Evolutionary conservation across 2,329 filamentous ascomycete species (phyloP), one percentile per base, ranked within the genome.

Genomic region (Sclerotinia nivalis): DNA sequence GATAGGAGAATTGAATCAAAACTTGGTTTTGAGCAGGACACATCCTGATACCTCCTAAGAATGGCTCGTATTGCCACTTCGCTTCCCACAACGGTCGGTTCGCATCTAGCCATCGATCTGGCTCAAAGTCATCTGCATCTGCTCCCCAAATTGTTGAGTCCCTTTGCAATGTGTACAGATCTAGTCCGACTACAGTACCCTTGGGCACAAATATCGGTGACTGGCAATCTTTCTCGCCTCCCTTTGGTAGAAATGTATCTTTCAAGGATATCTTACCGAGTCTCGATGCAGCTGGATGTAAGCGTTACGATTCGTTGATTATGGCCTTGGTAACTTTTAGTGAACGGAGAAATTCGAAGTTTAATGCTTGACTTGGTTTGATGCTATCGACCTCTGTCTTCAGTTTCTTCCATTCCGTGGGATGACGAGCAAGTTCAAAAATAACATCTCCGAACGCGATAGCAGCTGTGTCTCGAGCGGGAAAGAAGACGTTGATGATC

Each of bases 61-160:
- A 78, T 12, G 77, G 77, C 6, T 79, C 50, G 70, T 78, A 80
- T 7, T 74, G 75, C 80, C 15, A 80, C n/a, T 59, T 68, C 43
- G 43, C 54, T 40, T 68, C 54, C 43, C 54, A 68, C 12, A 59
- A 7, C n/a, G 55, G 43, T 2, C 45, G 43, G 4, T 50, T 20
- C 1, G 45, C 1, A 40, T 59, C 54, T 31, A 68, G 13, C 54
- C 54, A 68, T 37, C 81, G 71, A 70, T 82, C 80, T 0, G 81
- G 80, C 8, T 73, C 74, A 69, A 82, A 82, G 18, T 78, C 77
- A 37, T 81, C 76, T 6, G 79, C 76, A 56, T 80, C 76, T 0
- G 71, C 69, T 20, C 81, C 81, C 71, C 80, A 84, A 34, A 82
- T 71, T 18, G 79, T 76, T 20, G 72, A 69, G 2, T 77, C 72